Percentiles rank a stretch among this genome's conserved stretches.
phyloP scores from a whole-genome alignment of 768 basidiomycete genomes.

The Boletus tylopilopsis region DNA sequence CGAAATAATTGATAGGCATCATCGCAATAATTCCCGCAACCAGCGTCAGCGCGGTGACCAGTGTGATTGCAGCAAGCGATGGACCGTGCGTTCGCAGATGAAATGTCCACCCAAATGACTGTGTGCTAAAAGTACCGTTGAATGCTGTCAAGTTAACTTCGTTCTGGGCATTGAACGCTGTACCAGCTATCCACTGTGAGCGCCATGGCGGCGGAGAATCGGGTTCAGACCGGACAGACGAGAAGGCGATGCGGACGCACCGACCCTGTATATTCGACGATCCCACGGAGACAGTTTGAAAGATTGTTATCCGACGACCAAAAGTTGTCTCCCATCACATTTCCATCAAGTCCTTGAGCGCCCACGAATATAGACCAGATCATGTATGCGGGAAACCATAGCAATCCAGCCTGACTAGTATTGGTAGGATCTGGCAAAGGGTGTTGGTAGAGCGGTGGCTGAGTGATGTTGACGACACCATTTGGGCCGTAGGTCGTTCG shows the following conservation, averaged over 20 bases:
- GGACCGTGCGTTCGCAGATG: neutral
- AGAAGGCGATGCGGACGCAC: neutral
- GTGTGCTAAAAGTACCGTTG: neutral
- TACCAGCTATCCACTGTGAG: neutral
- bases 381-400: neutral
- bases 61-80: neutral
- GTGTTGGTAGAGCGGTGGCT: neutral
- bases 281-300: neutral
- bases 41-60: neutral
- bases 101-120: neutral
- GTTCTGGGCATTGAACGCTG: neutral
- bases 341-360: neutral
- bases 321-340: neutral
- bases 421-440: neutral
- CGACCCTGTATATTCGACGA: neutral
- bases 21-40: neutral
- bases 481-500: neutral
- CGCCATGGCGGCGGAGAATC: neutral
- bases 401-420: neutral
- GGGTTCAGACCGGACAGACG: neutral
- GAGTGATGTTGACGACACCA: neutral
- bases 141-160: neutral
- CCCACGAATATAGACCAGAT: neutral
- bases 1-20: neutral
- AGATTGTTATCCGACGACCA: neutral